These are phyloP conservation scores for Seminavis robusta DNA, from an alignment of 108 stramenopile genomes.

Conservation along the genomic window DNA sequence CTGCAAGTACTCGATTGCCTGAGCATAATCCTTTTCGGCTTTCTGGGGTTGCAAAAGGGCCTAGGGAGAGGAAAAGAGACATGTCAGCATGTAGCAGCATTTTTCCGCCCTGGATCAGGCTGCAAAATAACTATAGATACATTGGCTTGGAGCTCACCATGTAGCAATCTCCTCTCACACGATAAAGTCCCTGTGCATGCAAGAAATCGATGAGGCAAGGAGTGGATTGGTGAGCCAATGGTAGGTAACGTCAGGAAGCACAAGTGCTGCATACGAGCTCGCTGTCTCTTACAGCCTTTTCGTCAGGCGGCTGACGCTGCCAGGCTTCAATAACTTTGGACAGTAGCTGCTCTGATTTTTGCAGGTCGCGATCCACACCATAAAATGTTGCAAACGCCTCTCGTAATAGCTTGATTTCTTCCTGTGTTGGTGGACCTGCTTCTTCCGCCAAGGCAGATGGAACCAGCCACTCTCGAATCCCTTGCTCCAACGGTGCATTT, in stretches of 20 bases:
- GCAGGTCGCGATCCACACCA: constrained; percentile 33
- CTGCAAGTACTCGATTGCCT: constrained; percentile 49
- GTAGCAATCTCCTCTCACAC: constrained; percentile 75
- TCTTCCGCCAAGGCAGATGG: too few species aligned
- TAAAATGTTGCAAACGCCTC: constrained; percentile 62
- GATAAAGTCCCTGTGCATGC: constrained; percentile 58
- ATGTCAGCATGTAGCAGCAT: too few species aligned
- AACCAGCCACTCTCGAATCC: too few species aligned
- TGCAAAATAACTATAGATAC: neutral
- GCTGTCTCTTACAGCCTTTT: too few species aligned
- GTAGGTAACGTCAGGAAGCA: too few species aligned
- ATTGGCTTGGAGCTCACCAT: constrained; percentile 18
- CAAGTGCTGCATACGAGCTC: too few species aligned
- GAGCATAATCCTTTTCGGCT: constrained; percentile 56
- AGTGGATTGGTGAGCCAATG: too few species aligned
- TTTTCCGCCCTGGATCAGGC: constrained; percentile 3
- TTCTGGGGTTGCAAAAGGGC: constrained; percentile 18
- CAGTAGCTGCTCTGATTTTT: constrained; percentile 36
- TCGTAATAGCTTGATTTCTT: constrained; percentile 53
- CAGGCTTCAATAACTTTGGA: constrained; percentile 45
- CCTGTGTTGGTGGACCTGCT: constrained; percentile 58
- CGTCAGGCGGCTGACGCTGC: constrained; percentile 58
- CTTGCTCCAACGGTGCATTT: too few species aligned
- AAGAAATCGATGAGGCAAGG: too few species aligned
- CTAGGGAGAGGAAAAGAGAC: too few species aligned